Evolutionary conservation across 257 asterid genomes (phyloP).

Genomic region (Gardenia jasminoides): DNA sequence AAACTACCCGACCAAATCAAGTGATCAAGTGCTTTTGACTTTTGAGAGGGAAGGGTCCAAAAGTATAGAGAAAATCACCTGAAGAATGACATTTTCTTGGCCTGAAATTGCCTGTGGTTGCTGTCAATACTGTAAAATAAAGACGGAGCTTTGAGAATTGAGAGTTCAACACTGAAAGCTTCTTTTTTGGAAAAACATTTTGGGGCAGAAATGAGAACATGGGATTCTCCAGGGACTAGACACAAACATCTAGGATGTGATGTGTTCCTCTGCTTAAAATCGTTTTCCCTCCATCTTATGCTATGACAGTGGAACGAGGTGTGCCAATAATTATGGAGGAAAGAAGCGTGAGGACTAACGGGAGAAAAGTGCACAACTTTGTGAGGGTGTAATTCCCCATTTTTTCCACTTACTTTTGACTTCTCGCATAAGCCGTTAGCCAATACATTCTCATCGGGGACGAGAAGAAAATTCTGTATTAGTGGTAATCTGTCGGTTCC

Average conservation of each 20-base stretch:
- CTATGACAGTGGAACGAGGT: too few species aligned
- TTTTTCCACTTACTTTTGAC: background rate
- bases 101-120: background rate
- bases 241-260: too few species aligned
- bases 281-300: too few species aligned
- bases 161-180: background rate
- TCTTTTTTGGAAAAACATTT: background rate
- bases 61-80: background rate
- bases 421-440: background rate
- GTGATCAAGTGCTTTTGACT: background rate
- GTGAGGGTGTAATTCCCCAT: constrained; percentile 13
- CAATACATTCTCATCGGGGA: background rate
- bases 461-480: too few species aligned
- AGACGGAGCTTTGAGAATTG: background rate
- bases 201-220: background rate
- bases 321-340: too few species aligned
- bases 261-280: too few species aligned
- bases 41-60: background rate
- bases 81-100: too few species aligned
- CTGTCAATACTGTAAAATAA: too few species aligned
- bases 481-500: too few species aligned
- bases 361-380: background rate
- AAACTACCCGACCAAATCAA: background rate
- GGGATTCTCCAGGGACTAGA: too few species aligned
- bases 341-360: constrained; percentile 5